Conservation (phyloP, 306 rosid genomes). For the Canavalia gladiata region DNA sequence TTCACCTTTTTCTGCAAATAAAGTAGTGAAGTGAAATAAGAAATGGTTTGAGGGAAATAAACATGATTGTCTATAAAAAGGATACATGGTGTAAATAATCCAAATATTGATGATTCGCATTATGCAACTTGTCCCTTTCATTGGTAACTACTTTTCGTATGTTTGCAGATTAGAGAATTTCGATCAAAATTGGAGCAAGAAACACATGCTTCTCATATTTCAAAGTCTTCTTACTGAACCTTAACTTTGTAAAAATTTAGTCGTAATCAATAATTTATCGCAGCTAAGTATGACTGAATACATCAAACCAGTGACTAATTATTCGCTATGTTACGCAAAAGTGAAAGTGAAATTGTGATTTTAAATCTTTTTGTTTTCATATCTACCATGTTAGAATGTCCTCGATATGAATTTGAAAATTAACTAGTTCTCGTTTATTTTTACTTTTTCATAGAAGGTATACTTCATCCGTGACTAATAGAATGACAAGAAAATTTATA, state of each 20-base stretch:
- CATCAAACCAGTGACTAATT: background rate
- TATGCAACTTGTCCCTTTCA: constrained; percentile 24
- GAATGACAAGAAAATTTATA: no score
- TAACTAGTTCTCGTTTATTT: background rate
- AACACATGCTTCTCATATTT: constrained; percentile 43
- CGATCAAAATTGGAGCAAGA: background rate
- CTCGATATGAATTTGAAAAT: background rate
- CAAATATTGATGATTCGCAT: background rate
- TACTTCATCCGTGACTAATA: no score
- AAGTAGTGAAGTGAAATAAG: constrained; percentile 1
- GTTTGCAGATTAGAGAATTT: constrained; percentile 1
- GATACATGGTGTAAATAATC: background rate
- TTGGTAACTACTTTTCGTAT: constrained; percentile 9
- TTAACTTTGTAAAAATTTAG: constrained; percentile 19
- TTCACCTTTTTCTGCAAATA: constrained; percentile 2
- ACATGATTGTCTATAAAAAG: background rate
- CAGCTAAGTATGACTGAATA: constrained; percentile 49
- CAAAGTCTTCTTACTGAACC: constrained; percentile 24
- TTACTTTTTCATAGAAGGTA: background rate
- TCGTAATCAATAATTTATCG: constrained; percentile 17
- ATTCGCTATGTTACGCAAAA: background rate
- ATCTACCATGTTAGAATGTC: constrained; percentile 8
- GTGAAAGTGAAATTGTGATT: background rate
- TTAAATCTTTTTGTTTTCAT: constrained; percentile 1
- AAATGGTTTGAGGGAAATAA: background rate